These are phyloP conservation scores for Vaccinium darrowii DNA, from an alignment of 148 eudicot species.

Conservation along the genomic window DNA sequence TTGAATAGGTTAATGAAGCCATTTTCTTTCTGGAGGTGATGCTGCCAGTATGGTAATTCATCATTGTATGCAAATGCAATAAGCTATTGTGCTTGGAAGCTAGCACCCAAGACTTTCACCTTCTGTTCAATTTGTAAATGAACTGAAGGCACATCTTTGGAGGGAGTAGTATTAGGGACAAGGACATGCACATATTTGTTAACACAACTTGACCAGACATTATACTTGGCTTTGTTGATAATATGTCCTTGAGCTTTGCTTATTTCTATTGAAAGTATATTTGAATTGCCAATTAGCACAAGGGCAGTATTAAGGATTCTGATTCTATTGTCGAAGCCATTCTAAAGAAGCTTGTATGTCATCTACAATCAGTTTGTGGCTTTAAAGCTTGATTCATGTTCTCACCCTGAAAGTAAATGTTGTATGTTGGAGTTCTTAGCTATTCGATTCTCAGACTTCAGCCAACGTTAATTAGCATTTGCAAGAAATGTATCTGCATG, in stretches of 20 bases:
- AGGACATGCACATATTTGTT: background rate
- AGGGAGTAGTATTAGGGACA: background rate
- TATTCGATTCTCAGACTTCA: too few species aligned
- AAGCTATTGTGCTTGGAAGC: background rate
- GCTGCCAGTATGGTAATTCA: background rate
- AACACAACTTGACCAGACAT: background rate
- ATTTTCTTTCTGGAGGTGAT: background rate
- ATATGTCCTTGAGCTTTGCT: background rate
- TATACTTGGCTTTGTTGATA: background rate
- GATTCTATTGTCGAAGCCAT: background rate
- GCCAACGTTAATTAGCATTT: too few species aligned
- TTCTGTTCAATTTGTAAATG: background rate
- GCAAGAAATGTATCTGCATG: too few species aligned
- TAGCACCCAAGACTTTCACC: background rate
- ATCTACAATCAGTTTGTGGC: background rate
- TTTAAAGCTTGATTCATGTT: background rate
- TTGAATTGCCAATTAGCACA: background rate
- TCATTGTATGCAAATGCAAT: background rate
- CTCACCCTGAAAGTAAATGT: background rate
- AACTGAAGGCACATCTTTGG: background rate
- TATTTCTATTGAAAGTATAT: background rate
- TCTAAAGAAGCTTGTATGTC: background rate
- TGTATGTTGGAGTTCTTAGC: background rate
- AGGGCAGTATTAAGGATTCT: background rate
- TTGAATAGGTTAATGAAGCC: background rate